Base-by-base conservation (phyloP, 1,284 basidiomycete species). In the Trametes pubescens region DNA sequence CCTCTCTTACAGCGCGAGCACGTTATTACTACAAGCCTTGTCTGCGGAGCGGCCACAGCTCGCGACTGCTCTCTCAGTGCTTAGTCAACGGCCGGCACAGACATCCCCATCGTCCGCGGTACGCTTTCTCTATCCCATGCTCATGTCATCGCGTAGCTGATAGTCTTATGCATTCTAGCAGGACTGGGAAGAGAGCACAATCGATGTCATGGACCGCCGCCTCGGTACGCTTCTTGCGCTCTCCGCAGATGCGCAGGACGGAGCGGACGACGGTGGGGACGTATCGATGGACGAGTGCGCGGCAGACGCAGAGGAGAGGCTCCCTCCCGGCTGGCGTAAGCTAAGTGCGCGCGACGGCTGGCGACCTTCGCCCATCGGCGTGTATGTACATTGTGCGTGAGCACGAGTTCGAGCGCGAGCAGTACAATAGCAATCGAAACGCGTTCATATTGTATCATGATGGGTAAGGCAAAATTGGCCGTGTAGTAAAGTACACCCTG, bases 301-400 rank as follows among this genome's bases (percentile, higher is more conserved):
- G 3, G 34, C 40, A 7, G 18, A 11, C 29, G 34, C 47, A 6
- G 34, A 46, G 6, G 46, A 32, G 14, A 22, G 9, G 46, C 26
- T 34, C 18, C 57, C 76, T 6, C 51, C 44, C 8, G 90, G 89
- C 18, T 92, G 90, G 90, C 77, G 77, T 51, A 62, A 79, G 47
- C 73, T 88, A 9, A 76, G 80, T 40, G 70, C 73, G 40, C 74
- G 66, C 29, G 77, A 77, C 18, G 74, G 76, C 32, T 92, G 90
- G 91, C 80, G 77, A 66, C 80, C 86, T 3, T 87, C 84, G 71
- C 90, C 90, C 5, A 88, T 92, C 56, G 91, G 90, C 18, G 80
- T 90, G 55, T 86, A 60, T 38, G 57, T 68, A 13, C 24, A 34
- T 26, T 60, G 64, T 58, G 9, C 43, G 24, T 63, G 48, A 57